Evolutionary conservation across 2,329 filamentous ascomycete genomes (phyloP).

Genomic region (Fusarium sp.): DNA sequence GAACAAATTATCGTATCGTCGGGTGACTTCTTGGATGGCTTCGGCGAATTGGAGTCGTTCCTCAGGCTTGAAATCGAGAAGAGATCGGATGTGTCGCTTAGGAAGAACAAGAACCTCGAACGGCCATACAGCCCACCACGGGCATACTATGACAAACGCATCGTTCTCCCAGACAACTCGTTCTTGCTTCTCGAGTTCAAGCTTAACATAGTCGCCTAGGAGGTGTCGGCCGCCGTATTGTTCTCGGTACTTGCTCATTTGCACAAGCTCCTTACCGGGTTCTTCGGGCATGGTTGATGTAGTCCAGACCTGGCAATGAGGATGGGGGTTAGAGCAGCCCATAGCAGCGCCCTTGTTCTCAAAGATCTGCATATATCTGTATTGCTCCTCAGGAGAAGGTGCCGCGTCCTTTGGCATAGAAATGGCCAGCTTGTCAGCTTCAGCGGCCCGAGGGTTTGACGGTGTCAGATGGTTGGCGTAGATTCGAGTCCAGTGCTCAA

Average conservation of each 20-base stretch:
- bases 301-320: constrained; percentile 96
- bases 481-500: constrained; percentile 91
- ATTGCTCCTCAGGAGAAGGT: constrained; percentile 72
- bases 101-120: constrained; percentile 93
- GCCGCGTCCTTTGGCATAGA: constrained; percentile 49
- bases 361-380: constrained; percentile 98
- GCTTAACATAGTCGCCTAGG: constrained; percentile 83
- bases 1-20: constrained; percentile 95
- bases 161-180: constrained; percentile 89
- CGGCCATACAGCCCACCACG: constrained; percentile 98
- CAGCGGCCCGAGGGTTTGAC: constrained; percentile 67
- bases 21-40: constrained; percentile 85
- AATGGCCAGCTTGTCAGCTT: constrained; percentile 52
- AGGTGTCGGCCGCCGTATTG: constrained; percentile 79
- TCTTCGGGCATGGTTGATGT: constrained; percentile 92
- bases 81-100: constrained; percentile 82
- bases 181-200: constrained; percentile 84
- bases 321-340: constrained; percentile 98
- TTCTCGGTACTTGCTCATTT: constrained; percentile 80
- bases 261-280: constrained; percentile 78
- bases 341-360: constrained; percentile 98
- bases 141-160: constrained; percentile 85
- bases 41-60: constrained; percentile 83
- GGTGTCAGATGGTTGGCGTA: constrained; percentile 84
- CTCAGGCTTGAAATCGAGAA: constrained; percentile 79